These are phyloP conservation scores for Grammothele lineata DNA, from an alignment of 768 basidiomycete genomes.

Conservation along the genomic window DNA sequence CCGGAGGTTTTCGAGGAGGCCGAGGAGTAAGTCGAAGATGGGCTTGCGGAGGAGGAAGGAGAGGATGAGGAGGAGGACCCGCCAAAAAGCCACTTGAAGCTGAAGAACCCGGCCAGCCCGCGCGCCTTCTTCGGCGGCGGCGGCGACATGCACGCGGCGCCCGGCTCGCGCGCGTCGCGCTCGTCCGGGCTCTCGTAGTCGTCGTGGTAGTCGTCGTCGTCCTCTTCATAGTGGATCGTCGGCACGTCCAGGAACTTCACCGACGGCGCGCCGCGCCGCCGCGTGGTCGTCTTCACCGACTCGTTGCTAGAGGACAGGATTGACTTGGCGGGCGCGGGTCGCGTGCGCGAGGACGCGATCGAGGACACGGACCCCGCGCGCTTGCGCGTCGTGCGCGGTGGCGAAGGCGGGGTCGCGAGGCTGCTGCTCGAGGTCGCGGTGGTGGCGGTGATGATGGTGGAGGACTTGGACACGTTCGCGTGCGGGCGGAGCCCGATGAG, in stretches of 20 bases:
- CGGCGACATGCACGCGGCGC: conserved; percentile 20
- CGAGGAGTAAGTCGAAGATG: background rate
- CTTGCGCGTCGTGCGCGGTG: conserved; percentile 23
- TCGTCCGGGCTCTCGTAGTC: conserved; percentile 10
- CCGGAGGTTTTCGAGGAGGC: background rate
- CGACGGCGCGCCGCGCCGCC: conserved; percentile 36
- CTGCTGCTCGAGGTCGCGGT: conserved; percentile 14
- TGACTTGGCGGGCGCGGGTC: conserved; percentile 44
- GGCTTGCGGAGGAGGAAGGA: background rate
- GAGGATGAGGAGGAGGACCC: conserved; percentile 7
- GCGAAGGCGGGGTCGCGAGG: conserved; percentile 12
- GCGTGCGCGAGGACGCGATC: conserved; percentile 20
- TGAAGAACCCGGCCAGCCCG: conserved; percentile 14
- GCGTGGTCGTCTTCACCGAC: conserved; percentile 38
- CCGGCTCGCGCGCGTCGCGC: conserved; percentile 2
- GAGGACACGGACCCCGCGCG: conserved; percentile 36
- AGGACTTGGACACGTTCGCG: conserved; percentile 15
- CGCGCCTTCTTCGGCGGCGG: conserved; percentile 20
- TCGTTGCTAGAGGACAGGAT: conserved; percentile 48
- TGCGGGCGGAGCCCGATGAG: conserved; percentile 10
- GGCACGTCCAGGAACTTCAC: conserved; percentile 72
- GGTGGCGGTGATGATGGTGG: conserved; percentile 9
- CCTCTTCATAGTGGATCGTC: conserved; percentile 48
- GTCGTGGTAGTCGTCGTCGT: conserved; percentile 16
- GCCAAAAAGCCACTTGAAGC: conserved; percentile 20